Base-by-base conservation (phyloP, 805 yeast species). In the Pichia kluyveri region DNA sequence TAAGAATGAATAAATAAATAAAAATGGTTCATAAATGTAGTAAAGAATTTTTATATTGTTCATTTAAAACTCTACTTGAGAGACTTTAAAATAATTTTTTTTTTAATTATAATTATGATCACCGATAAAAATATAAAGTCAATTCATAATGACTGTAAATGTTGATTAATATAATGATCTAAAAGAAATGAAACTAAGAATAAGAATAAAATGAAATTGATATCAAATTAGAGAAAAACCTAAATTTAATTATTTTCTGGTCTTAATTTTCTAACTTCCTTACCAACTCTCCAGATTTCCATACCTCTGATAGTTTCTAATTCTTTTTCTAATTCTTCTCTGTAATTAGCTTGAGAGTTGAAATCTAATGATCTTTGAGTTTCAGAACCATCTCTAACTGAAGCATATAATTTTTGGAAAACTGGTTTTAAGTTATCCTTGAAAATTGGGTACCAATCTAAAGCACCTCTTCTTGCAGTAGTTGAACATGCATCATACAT, bases 401-500 rank as follows among this genome's bases (percentile, higher is more conserved):
- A 82, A 70, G 83, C 88, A 81, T 93, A 93, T 67, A 93, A 81
- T 68, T 93, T 95, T 73, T 86, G 80, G 82, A 93, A 93, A 52
- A 93, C 97, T 66, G 99, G 98, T 80, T 93, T 93, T 75, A 93
- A 81, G 68, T 97, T 96, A 62, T 87, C 91, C 82, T 90, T 90
- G 89, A 93, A 93, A 73, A 85, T 77, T 73, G 98, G 98, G 80
- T 93, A 91, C 99, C 99, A 93, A 80, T 93, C 99, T 65, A 93
- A 82, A 69, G 99, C 99, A 82, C 99, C 99, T 79, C 99, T 88
- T 82, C 98, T 89, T 66, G 99, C 99, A 60, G 99, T 93, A 68
- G 99, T 93, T 60, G 99, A 93, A 77, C 99, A 93, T 65, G 99
- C 99, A 70, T 93, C 98, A 83, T 93, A 93, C 99, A 93, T 93